Base-by-base conservation (phyloP, 805 yeast species). In the Torulaspora indica region DNA sequence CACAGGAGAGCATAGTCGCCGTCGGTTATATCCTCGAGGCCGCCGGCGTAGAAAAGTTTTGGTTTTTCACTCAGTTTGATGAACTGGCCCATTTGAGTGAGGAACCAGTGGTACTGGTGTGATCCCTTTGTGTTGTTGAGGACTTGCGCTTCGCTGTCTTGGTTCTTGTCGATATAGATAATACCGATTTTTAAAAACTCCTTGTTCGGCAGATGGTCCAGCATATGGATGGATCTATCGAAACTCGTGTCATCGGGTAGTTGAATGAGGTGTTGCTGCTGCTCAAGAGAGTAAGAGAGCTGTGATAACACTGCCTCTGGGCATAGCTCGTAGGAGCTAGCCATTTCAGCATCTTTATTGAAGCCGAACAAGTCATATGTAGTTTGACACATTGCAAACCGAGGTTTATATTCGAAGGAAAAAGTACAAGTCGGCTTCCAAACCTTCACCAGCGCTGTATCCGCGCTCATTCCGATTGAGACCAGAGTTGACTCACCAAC, bases 181-280 rank as follows among this genome's bases (percentile, higher is more conserved):
- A 88, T 68, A 1, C 96, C 96, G 31, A 84, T 75, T 58, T 87
- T 88, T 61, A 82, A 87, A 53, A 81, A 82, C 36, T 82, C 85
- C 4, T 84, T 83, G 5, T 82, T 79, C 0, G 96, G 95, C 1
- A 85, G 78, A 13, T 89, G 66, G 55, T 87, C 95, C 46, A 88
- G 70, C 13, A 79, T 72, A 5, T 74, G 61, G 14, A 88, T 57
- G 0, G 90, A 85, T 24, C 85, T 69, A 1, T 58, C 53, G 12
- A 72, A 61, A 58, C 38, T 42, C 18, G 38, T 58, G 48, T 1
- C 70, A 49, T 25, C 36, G 8, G 31, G 30, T 15, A 41, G 27
- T 8, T 22, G 39, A n/a, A 34, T 40, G 8, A 33, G 25, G 12
- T 18, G 3, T 12, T 15, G 20, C 5, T 31, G 34, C 10, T 20